These are phyloP conservation scores for Coffea canephora DNA, from an alignment of 257 asterid species.

Conservation along the genomic window DNA sequence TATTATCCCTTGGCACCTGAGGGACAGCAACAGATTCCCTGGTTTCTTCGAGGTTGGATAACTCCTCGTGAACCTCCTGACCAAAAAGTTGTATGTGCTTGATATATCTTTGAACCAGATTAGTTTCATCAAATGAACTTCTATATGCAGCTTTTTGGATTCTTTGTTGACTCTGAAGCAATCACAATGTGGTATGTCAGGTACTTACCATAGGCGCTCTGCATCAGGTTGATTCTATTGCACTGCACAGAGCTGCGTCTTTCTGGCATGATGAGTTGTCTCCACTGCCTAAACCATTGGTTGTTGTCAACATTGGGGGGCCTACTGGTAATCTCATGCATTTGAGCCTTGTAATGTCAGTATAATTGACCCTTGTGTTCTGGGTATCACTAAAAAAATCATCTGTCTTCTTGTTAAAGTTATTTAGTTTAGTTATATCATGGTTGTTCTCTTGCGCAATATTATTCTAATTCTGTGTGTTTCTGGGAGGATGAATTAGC, in stretches of 20 bases:
- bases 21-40: constrained; percentile 70
- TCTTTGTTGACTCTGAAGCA: not conserved
- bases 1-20: constrained; percentile 68
- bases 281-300: constrained; percentile 60
- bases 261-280: constrained; percentile 70
- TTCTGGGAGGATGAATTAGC: not conserved
- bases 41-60: constrained; percentile 63
- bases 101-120: constrained; percentile 4
- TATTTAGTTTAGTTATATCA: not conserved
- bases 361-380: not conserved
- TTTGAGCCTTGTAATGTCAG: constrained; percentile 13
- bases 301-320: constrained; percentile 83
- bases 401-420: not conserved
- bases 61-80: constrained; percentile 77
- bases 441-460: not conserved
- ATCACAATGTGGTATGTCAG: constrained; percentile 28
- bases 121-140: constrained; percentile 1
- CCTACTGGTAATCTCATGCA: constrained; percentile 59
- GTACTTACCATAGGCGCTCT: constrained; percentile 85
- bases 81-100: constrained; percentile 58
- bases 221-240: constrained; percentile 68
- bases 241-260: constrained; percentile 66
- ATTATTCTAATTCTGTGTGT: not conserved
- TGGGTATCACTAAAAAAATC: not conserved
- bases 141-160: not conserved